These are phyloP conservation scores for Globisporangium megalacanthum DNA, from an alignment of 352 stramenopile species.

Conservation along the genomic window DNA sequence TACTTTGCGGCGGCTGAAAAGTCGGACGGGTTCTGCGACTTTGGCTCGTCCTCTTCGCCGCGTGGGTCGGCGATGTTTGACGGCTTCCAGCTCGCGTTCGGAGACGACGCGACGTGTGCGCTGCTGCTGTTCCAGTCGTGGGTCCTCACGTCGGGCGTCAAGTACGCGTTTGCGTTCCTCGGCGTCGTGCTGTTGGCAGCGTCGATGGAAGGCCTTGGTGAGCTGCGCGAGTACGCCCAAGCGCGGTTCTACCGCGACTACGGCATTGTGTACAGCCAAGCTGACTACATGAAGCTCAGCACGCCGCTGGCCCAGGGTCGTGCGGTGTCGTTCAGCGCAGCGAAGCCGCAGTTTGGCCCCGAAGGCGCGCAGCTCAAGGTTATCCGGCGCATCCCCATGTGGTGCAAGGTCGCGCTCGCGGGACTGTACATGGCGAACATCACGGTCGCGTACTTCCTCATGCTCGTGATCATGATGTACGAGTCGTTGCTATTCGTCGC, in stretches of 20 bases:
- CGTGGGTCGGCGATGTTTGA: conserved; percentile 82
- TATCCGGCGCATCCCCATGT: conserved; percentile 49
- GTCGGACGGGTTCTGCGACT: conserved; percentile 49
- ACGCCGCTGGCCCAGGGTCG: conserved; percentile 22
- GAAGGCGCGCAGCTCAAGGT: conserved; percentile 28
- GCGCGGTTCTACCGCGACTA: conserved; percentile 48
- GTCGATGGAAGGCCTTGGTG: conserved; percentile 58
- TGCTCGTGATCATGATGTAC: conserved; percentile 87
- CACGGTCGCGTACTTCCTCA: conserved; percentile 74
- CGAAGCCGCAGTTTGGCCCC: conserved; percentile 17
- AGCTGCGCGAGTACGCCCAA: conserved; percentile 41
- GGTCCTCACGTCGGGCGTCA: conserved; percentile 54
- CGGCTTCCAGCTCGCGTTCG: conserved; percentile 69
- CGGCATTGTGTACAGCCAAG: conserved; percentile 46
- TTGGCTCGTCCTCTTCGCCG: conserved; percentile 24
- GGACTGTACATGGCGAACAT: conserved; percentile 74
- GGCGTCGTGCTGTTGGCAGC: conserved; percentile 61
- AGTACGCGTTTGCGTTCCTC: conserved; percentile 76
- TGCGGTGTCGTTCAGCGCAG: conserved; percentile 12
- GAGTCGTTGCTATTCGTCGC: conserved; percentile 78
- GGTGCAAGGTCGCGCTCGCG: conserved; percentile 60
- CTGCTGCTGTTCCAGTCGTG: conserved; percentile 79
- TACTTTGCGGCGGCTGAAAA: conserved; percentile 31
- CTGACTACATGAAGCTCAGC: conserved; percentile 45
- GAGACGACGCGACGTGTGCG: conserved; percentile 49